Evolutionary conservation across 164 flowering plant genomes (phyloP), one percentile per base, ranked within the genome.

Genomic region (Brasenia schreberi): DNA sequence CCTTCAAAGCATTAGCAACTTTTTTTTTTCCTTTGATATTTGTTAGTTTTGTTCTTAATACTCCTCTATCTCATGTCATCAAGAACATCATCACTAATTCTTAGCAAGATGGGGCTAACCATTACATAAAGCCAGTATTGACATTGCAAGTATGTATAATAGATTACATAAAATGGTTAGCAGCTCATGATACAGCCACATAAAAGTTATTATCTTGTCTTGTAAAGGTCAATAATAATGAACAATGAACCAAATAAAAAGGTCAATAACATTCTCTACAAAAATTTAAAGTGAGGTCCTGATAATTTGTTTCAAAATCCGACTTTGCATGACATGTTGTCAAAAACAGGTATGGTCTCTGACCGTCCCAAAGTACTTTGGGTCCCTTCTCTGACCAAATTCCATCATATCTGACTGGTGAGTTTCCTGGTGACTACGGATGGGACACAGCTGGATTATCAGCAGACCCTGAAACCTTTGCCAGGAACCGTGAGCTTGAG

Each of bases 391-490:
- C 76, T 0, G 76, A 74, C 60, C 76, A 74, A 59, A 74, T 70
- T 16, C 76, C 76, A 44, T 74, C 76, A 1, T 74, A 74, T 68
- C 65, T 74, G 63, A 70, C 73, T 5, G 76, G 76, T n/a, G 76
- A 74, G 43, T 74, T 74, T 63, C 76, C 76, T 18, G 76, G 76
- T n/a, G 76, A 74, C 68, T 74, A 74, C 27, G 76, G 76, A 1
- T 73, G 76, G 76, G 76, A 73, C 76, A 73, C 76, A 18, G 75
- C 75, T 4, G 75, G 75, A 12, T 60, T 73, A 5, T 73, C 76
- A 0, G 76, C 76, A 0, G 76, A 74, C 66, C 76, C 76, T 0
- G 76, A 74, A 63, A 74, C 76, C 7, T 74, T 74, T 44, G 76
- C 76, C 63, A 74, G 67, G 70, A 70, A 69, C 73, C 66, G 76